These are phyloP conservation scores for Starmerella sp. DNA, from an alignment of 805 yeast genomes.

Conservation along the genomic window DNA sequence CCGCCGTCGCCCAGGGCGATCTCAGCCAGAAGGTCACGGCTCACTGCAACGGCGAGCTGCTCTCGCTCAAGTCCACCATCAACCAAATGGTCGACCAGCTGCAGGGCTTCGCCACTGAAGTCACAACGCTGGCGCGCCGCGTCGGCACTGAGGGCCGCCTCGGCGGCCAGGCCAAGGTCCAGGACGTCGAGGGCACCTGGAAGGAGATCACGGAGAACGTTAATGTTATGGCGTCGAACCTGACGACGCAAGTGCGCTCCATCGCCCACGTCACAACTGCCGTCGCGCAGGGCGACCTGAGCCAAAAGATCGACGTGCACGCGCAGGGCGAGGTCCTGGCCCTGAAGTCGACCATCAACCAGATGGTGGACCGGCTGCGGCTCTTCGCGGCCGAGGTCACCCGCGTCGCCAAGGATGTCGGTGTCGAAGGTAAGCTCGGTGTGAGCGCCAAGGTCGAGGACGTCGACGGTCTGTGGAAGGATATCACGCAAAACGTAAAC, in stretches of 20 bases:
- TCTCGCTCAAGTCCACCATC: conserved; percentile 71
- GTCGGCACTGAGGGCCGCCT: conserved; percentile 82
- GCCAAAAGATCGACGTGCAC: conserved; percentile 75
- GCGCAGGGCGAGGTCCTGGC: conserved; percentile 87
- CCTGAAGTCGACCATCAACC: conserved; percentile 73
- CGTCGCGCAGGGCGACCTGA: conserved; percentile 79
- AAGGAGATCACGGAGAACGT: conserved; percentile 72
- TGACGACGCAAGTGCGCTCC: conserved; percentile 79
- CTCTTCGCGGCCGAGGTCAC: conserved; percentile 82
- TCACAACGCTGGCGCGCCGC: conserved; percentile 72
- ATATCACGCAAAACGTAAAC: conserved; percentile 80
- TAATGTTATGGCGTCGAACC: conserved; percentile 76
- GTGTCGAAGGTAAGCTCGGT: conserved; percentile 86
- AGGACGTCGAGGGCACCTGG: conserved; percentile 80
- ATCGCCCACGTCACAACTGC: conserved; percentile 87
- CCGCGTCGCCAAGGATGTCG: conserved; percentile 83
- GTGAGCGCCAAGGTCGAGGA: conserved; percentile 85
- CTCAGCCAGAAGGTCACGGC: conserved; percentile 72
- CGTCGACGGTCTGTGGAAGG: conserved; percentile 87
- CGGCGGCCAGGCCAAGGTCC: conserved; percentile 79
- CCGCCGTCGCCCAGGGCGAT: conserved; percentile 80
- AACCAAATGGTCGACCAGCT: conserved; percentile 83
- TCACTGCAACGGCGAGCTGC: conserved; percentile 71
- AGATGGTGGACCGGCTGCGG: conserved; percentile 86
- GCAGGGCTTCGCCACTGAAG: conserved; percentile 72